Conservation (phyloP, 352 stramenopile genomes). For the Stephanocyclus meneghinianus region DNA sequence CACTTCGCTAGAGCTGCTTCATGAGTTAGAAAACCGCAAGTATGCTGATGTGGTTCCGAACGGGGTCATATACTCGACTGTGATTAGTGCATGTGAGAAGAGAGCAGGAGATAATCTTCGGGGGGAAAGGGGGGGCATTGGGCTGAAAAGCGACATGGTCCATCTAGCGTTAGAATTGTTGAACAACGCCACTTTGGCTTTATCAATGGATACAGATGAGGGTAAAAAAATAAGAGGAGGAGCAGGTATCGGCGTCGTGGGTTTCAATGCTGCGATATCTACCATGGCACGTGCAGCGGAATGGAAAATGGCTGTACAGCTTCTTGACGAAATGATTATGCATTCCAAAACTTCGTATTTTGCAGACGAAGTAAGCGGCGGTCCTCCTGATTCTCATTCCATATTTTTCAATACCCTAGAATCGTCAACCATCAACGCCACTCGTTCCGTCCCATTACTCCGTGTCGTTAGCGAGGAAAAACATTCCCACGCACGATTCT, state of each 20-base stretch:
- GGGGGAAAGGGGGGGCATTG: neutral
- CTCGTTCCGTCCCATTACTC: neutral
- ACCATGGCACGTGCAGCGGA: conserved; percentile 62
- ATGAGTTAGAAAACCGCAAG: conserved; percentile 32
- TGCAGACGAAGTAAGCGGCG: neutral
- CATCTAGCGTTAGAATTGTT: conserved; percentile 64
- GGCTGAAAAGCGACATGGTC: conserved; percentile 23
- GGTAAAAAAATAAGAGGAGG: conserved; percentile 2
- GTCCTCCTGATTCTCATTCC: neutral
- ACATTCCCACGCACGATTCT: conserved; percentile 21
- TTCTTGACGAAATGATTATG: conserved; percentile 67
- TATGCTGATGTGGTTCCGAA: conserved; percentile 67
- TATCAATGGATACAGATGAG: conserved; percentile 3
- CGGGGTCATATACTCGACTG: conserved; percentile 71
- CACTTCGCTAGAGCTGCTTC: conserved; percentile 49
- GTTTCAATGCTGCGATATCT: conserved; percentile 75
- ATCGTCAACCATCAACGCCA: neutral
- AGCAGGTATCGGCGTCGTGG: conserved; percentile 65
- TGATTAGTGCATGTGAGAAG: conserved; percentile 68
- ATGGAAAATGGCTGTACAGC: conserved; percentile 60
- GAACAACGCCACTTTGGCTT: conserved; percentile 43
- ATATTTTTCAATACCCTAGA: neutral
- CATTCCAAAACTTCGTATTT: conserved; percentile 20
- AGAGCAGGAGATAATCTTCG: neutral
- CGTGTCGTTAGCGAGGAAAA: neutral